Percentiles rank a stretch among this genome's conserved stretches.
These are phyloP conservation scores for Moricandia arvensis DNA, from an alignment of 345 rosid species.

Conservation along the genomic window DNA sequence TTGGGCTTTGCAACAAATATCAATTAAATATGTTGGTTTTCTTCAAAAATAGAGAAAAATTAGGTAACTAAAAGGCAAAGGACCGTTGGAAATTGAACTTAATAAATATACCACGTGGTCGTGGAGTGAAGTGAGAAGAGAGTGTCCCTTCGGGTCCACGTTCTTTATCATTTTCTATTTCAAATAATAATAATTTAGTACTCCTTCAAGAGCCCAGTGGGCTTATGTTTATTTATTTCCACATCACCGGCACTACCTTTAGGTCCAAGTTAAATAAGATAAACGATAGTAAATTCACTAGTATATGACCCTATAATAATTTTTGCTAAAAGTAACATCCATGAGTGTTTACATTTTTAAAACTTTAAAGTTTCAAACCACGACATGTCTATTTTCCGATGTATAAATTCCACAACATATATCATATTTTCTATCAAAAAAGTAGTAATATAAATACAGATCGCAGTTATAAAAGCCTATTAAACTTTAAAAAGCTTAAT, in stretches of 20 bases:
- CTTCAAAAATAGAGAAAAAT: neutral
- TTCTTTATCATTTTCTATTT: neutral
- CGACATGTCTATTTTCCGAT: no score
- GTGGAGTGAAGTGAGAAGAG: neutral
- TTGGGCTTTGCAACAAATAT: neutral
- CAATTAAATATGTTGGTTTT: neutral
- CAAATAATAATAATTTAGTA: neutral
- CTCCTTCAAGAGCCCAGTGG: neutral
- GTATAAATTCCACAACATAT: no score
- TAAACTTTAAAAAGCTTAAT: no score
- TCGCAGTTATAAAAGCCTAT: no score
- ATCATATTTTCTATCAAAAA: no score
- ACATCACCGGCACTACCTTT: neutral
- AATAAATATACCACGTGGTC: constrained; percentile 4
- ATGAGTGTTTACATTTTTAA: no score
- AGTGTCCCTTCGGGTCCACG: constrained; percentile 2
- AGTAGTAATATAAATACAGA: no score
- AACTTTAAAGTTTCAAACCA: no score
- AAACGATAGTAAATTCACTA: no score
- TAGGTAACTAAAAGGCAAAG: neutral
- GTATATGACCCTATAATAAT: no score
- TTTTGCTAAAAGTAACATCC: no score
- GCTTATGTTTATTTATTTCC: constrained; percentile 1
- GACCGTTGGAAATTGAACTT: constrained; percentile 25
- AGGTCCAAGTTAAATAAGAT: neutral